Evolutionary conservation across 345 rosid genomes (phyloP).

Genomic region (Brassica nigra): DNA sequence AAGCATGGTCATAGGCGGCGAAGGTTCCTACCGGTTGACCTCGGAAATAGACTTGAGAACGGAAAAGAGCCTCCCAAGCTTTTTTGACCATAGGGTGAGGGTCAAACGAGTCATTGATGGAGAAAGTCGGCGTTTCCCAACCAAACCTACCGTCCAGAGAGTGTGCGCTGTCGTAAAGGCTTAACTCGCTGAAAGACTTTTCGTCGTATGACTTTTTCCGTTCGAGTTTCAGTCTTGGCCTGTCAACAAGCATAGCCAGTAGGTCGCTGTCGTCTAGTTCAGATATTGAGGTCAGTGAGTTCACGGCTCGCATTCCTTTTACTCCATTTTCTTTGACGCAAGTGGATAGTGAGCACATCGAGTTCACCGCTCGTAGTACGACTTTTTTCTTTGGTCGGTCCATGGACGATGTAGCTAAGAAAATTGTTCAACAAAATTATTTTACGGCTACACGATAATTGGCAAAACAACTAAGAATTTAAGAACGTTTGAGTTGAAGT

Average conservation of each 20-base stretch:
- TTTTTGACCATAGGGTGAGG: slow-evolving; percentile 85
- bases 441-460: neutral
- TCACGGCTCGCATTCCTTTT: slow-evolving; percentile 56
- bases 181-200: slow-evolving; percentile 54
- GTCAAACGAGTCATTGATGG: slow-evolving; percentile 75
- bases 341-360: slow-evolving; percentile 19
- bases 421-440: neutral
- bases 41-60: slow-evolving; percentile 67
- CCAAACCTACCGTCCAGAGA: slow-evolving; percentile 37
- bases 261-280: slow-evolving; percentile 64
- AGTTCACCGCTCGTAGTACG: slow-evolving; percentile 25
- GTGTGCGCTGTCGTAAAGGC: slow-evolving; percentile 62
- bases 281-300: slow-evolving; percentile 65
- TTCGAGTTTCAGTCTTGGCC: slow-evolving; percentile 74
- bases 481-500: neutral
- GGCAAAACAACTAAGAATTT: neutral
- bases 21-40: slow-evolving; percentile 83
- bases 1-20: slow-evolving; percentile 85
- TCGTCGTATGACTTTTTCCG: slow-evolving; percentile 86
- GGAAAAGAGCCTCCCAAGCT: slow-evolving; percentile 84
- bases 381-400: slow-evolving; percentile 16
- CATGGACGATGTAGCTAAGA: slow-evolving; percentile 9
- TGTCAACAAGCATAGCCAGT: slow-evolving; percentile 63
- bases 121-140: slow-evolving; percentile 56
- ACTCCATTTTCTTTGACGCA: neutral